Base-by-base conservation (phyloP, 768 basidiomycete species). In the Lactarius quietus region DNA sequence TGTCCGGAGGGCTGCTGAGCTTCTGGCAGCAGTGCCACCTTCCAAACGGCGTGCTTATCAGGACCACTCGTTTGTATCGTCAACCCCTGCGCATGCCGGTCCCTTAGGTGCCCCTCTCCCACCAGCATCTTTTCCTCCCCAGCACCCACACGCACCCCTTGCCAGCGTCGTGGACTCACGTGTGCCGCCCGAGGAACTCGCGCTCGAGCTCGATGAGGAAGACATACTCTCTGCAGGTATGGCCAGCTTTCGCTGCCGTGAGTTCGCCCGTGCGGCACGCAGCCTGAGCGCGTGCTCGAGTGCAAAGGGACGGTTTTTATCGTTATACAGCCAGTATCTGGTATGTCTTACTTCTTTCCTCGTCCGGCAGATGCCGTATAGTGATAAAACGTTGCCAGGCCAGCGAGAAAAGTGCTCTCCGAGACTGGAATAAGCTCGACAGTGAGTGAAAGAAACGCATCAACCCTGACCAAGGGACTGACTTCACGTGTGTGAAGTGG, bases 361-460 rank as follows among this genome's bases (percentile, higher is more conserved):
- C 43, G 4, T 36, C 28, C 56, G 26, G 43, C 39, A 64, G 52
- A 39, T 57, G 63, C 52, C 18, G 66, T 60, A 61, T 52, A 43
- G 61, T 61, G 41, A 57, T 57, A 61, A 39, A 48, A 29, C 61
- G 23, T 33, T 56, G 66, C 56, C 31, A 96, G 95, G 87, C 88
- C 15, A 86, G 86, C 63, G 95, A 98, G 78, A 89, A 89, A 72
- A 86, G 85, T 69, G 86, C 92, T 1, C 83, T 90, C 70, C 83
- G 90, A 70, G 87, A 90, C 64, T 94, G 92, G 92, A 91, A 93
- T 78, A 87, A 87, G 76, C 79, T 88, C 69, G 84, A 90, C 71
- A 86, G 92, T 89, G 68, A 68, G 86, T 63, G 6, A 51, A 33
- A 31, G 15, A 12, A 28, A 18, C 0, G 12, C 6, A 36, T 31